phyloP scores from a whole-genome alignment of 768 basidiomycete genomes.

The Tulasnella sp. region DNA sequence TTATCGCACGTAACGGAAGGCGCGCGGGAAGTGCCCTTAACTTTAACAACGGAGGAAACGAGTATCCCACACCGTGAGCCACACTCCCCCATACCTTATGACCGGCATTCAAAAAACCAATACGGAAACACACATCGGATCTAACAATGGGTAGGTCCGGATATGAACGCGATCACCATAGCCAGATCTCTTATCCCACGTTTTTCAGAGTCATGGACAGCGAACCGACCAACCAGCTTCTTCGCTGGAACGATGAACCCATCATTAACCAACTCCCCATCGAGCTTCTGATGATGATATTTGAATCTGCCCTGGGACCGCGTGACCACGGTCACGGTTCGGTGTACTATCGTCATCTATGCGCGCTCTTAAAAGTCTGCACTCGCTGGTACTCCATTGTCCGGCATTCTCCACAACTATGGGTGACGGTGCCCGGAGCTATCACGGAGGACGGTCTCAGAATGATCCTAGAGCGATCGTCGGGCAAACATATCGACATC shows the following conservation, averaged over 20 bases:
- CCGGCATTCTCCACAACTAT: background rate
- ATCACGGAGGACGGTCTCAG: background rate
- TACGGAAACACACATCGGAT: too few species aligned
- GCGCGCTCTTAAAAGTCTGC: background rate
- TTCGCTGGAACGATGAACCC: background rate
- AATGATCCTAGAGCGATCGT: background rate
- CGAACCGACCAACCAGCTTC: background rate
- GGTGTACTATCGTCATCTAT: background rate
- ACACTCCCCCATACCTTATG: too few species aligned
- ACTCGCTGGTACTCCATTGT: background rate
- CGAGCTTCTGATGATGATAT: background rate
- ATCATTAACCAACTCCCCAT: background rate
- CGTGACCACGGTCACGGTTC: background rate
- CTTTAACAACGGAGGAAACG: too few species aligned
- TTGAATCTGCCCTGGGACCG: background rate
- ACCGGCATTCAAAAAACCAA: too few species aligned
- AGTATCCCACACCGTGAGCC: too few species aligned
- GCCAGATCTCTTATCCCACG: background rate
- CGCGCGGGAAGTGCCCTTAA: too few species aligned
- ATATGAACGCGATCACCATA: too few species aligned
- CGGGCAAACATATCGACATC: background rate
- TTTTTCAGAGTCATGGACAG: too few species aligned
- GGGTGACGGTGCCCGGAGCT: background rate
- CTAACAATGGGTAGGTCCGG: too few species aligned
- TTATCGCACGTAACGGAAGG: too few species aligned